phyloP scores from a whole-genome alignment of 164 flowering plant genomes.

The Litsea cubeba region DNA sequence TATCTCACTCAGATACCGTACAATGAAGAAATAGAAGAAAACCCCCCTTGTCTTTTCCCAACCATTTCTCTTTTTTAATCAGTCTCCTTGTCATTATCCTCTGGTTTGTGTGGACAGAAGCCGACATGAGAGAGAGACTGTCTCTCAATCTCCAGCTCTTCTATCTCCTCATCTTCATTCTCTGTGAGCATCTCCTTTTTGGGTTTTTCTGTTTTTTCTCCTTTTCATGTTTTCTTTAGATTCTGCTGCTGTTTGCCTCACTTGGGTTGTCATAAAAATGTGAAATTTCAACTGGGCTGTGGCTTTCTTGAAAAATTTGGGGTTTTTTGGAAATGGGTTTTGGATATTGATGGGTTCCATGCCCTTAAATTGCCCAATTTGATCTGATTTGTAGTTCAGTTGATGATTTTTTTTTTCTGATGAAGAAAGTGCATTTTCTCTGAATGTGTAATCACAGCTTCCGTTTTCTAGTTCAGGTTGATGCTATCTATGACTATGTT shows the following conservation, averaged over 20 bases:
- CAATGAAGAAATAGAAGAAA: neutral
- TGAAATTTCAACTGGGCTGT: neutral
- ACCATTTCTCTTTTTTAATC: neutral
- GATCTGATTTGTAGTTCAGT: neutral
- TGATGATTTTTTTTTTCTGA: neutral
- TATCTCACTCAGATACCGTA: neutral
- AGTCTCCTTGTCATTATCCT: slow-evolving; percentile 2
- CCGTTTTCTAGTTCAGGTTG: neutral
- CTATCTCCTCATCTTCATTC: slow-evolving; percentile 27
- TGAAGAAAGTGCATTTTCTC: neutral
- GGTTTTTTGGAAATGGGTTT: slow-evolving; percentile 10
- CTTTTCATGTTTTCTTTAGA: slow-evolving; percentile 11
- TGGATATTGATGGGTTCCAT: slow-evolving; percentile 1
- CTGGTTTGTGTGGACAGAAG: slow-evolving; percentile 17
- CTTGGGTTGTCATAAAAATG: slow-evolving; percentile 3
- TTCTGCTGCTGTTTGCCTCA: slow-evolving; percentile 19
- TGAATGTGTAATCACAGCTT: neutral
- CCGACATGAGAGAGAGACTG: slow-evolving; percentile 30
- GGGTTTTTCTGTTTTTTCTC: slow-evolving; percentile 5
- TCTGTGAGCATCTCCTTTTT: slow-evolving; percentile 36
- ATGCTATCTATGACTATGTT: neutral
- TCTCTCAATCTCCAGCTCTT: slow-evolving; percentile 17
- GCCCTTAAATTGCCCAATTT: neutral
- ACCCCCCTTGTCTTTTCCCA: neutral
- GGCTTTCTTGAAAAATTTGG: neutral